Base-by-base conservation (phyloP, 371 early-diverging fungal genomes). In the Batrachochytrium dendrobatidis region DNA sequence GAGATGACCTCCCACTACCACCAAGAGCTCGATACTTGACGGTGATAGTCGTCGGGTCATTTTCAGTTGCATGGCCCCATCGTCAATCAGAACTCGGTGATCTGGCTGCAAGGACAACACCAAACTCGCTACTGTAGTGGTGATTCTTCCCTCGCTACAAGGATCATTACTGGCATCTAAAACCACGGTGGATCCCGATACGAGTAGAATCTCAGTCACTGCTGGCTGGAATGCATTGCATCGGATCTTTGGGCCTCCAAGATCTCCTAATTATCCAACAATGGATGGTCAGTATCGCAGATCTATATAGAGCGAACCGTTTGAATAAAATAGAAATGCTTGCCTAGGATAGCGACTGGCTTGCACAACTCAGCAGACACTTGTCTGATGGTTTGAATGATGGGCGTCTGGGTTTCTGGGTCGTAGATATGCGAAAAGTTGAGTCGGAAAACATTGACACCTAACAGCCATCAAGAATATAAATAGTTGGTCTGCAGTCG, bases 181-280 rank as follows among this genome's bases (percentile, higher is more conserved):
- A 32, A 51, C 31, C 34, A 74, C 62, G 28, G 58, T 58, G 6
- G 32, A 30, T 2, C 65, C 66, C 1, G 55, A 22, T 8, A 33
- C 50, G 15, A 76, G 59, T 12, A 29, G 20, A 57, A 76, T 76
- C 10, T 71, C 62, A 8, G 66, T 61, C 12, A 58, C 46, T 29
- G n/a, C n/a, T n/a, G 60, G 59, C 25, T 59, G 53, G 52, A 76
- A 76, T 44, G 54, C 67, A 54, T 73, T 73, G 67, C 75, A 74
- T 3, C 77, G 66, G 50, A 76, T 70, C 48, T 76, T 76, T 12
- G 77, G 77, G 6, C 77, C 77, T 20, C 74, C 61, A 25, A 69
- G 52, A 43, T 69, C 70, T 25, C 26, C 62, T 39, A 29, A 17
- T 59, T 15, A 25, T 25, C 3, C 20, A 25, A 18, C 32, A 30